A percentile compares a stretch with the other conserved stretches of the same genome.
These are phyloP conservation scores for Bonia amplexicaulis DNA, from an alignment of 176 grass and related monocot species.

Conservation along the genomic window DNA sequence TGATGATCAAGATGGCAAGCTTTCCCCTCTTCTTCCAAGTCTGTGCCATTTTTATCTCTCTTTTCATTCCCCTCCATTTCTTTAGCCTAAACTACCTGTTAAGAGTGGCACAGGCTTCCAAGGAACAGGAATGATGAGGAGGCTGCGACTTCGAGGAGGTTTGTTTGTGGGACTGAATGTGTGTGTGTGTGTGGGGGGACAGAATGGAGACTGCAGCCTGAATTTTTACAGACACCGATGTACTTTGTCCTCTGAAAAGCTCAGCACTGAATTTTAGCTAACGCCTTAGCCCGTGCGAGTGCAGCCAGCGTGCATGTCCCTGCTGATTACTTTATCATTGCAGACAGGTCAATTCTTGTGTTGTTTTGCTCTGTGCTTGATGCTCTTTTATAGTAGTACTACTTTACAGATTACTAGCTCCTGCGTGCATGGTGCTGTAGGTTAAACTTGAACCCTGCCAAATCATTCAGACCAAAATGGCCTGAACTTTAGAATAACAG, in stretches of 20 bases:
- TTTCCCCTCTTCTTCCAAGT: background rate
- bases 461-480: conserved; percentile 8
- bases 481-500: background rate
- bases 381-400: background rate
- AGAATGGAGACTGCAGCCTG: conserved; percentile 43
- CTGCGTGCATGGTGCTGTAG: conserved; percentile 6
- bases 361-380: background rate
- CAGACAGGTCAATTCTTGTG: background rate
- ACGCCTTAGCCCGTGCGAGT: background rate
- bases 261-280: conserved; percentile 52
- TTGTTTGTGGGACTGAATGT: too few relatives aligned
- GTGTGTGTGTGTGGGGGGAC: too few relatives aligned
- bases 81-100: conserved; percentile 22
- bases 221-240: conserved; percentile 30
- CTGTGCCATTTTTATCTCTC: background rate
- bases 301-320: conserved; percentile 11
- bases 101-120: conserved; percentile 25
- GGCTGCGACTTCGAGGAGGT: conserved; percentile 9
- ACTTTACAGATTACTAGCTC: background rate
- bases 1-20: background rate
- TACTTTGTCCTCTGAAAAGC: conserved; percentile 42
- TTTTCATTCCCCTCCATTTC: background rate
- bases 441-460: background rate
- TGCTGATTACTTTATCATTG: conserved; percentile 31
- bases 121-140: conserved; percentile 31